Base-by-base conservation (phyloP, 371 early-diverging fungal genomes). In the Zychaea mexicana region DNA sequence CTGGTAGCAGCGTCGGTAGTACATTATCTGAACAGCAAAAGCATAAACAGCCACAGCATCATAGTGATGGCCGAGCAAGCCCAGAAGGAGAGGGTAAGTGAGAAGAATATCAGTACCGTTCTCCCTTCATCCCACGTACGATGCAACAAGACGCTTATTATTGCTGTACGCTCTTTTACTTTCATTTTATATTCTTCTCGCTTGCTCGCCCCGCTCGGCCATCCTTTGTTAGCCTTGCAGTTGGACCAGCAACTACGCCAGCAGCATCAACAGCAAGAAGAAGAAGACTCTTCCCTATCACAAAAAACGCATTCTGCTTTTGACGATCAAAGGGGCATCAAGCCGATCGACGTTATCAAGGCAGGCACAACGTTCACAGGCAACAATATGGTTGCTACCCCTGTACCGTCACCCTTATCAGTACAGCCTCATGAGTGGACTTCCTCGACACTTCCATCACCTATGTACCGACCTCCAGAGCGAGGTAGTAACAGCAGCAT, bases 331-430 rank as follows among this genome's bases (percentile, higher is more conserved):
- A 69, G 55, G 32, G 66, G 70, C 38, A 39, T 76, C 42, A 76
- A 72, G 56, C 73, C 73, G 32, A 70, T 69, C 45, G 73, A 76
- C 54, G 66, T 70, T 33, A 76, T 76, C 30, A 38, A 62, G 45
- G 64, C 68, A 15, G 63, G 64, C 24, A 60, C 47, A 6, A 21
- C 30, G 27, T 45, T 19, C 10, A 15, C 36, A 19, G 22, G 27
- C 24, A 56, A 36, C 36, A 24, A 36, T 6, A 19, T 56, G 22
- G 32, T 56, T 19, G 56, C 56, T 33, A 56, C 56, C 8, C 56
- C 56, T 12, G 24, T 60, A 2, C 60, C 60, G 15, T 60, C 60
- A 1, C 49, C 60, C 6, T 49, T 42, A 3, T 49, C 60, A 47
- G 17, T 49, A 22, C 60, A 60, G n/a, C 42, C 24, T 1, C 46